Evolutionary conservation across 2,329 filamentous ascomycete species (phyloP), one percentile per base, ranked within the genome.

Genomic region (Pseudogymnoascus sp.): DNA sequence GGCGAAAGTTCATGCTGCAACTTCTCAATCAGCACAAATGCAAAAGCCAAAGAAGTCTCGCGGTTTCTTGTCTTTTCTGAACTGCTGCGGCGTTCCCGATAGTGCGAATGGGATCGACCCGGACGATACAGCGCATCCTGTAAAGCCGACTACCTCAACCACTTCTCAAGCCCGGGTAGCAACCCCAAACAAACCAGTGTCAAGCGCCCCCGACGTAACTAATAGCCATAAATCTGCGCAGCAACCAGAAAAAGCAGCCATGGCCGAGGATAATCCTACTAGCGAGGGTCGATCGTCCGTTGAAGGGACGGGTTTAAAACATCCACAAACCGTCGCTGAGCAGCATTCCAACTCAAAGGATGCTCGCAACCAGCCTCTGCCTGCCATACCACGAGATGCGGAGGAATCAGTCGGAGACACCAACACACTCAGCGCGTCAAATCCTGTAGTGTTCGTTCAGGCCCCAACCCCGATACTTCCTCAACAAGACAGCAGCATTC

Each of bases 81-180:
- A 72, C 61, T 81, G 79, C 69, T 81, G 79, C 66, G 75, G 78
- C 31, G 74, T 76, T 3, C 74, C 77, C 15, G 72, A 75, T 63
- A 65, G 70, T 65, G 69, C 67, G 58, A 72, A 71, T 63, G 70
- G 71, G n/a, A 69, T 74, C n/a, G 78, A 79, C 65, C 67, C 71
- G 36, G 77, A 78, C 31, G 77, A 78, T 61, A 68, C 72, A 62
- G 69, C 73, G 36, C 67, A 76, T 33, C 78, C 78, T 39, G 72
- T 78, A 31, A 81, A 80, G 68, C 77, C 75, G 67, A 72, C 78
- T 5, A 69, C 74, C 29, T 18, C 48, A 13, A 33, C 29, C 76
- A 65, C 71, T 74, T 60, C 72, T 42, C 58, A 62, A 37, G 33
- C 48, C 35, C 15, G 27, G 29, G 69, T 69, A 60, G 66, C 66